Evolutionary conservation across 2,329 filamentous ascomycete genomes (phyloP).

Genomic region (Talaromyces pinophilus): DNA sequence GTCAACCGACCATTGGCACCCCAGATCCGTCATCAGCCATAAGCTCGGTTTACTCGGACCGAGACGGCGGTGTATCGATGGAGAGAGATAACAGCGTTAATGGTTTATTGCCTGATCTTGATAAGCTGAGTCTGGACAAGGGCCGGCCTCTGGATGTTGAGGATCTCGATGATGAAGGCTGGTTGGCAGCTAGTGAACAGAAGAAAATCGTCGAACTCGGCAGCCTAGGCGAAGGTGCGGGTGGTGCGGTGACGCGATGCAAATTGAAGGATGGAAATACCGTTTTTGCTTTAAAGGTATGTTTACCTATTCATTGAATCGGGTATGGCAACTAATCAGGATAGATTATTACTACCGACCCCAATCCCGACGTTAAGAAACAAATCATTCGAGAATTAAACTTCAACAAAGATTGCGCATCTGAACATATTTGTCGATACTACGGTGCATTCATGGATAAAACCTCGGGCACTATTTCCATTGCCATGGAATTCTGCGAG

Average conservation of each 20-base stretch:
- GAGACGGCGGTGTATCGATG: constrained; percentile 71
- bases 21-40: constrained; percentile 88
- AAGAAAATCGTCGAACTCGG: constrained; percentile 85
- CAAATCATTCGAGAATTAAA: constrained; percentile 94
- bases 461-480: constrained; percentile 93
- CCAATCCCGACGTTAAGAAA: constrained; percentile 96
- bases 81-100: constrained; percentile 80
- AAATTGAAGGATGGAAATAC: constrained; percentile 89
- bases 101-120: constrained; percentile 72
- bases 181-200: constrained; percentile 88
- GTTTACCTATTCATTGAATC: constrained; percentile 26
- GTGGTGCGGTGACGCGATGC: constrained; percentile 90
- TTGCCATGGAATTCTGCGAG: constrained; percentile 99
- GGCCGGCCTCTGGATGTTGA: constrained; percentile 86
- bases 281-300: constrained; percentile 91
- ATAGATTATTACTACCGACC: constrained; percentile 96
- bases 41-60: constrained; percentile 59
- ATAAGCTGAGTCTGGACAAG: constrained; percentile 78
- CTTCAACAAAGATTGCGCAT: constrained; percentile 97
- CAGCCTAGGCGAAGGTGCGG: constrained; percentile 88
- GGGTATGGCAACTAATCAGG: constrained; percentile 23
- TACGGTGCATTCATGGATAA: constrained; percentile 97
- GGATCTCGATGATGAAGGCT: constrained; percentile 90
- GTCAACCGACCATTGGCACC: constrained; percentile 62
- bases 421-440: constrained; percentile 94